Evolutionary conservation across 73 alveolate genomes (phyloP).

Genomic region (Diophrys appendiculata): DNA sequence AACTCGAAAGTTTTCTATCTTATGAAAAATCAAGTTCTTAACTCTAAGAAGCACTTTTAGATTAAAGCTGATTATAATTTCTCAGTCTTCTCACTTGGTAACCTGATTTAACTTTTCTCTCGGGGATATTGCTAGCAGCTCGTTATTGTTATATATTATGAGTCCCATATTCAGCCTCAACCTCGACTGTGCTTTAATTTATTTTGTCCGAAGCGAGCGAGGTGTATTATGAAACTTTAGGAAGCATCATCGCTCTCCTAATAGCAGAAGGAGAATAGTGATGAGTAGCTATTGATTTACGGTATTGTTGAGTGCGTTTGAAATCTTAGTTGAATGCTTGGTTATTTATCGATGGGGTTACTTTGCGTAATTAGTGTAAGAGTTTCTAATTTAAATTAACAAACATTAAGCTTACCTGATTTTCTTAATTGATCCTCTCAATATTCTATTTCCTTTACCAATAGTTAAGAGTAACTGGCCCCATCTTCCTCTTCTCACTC

Average conservation of each 20-base stretch:
- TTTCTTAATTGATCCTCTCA: not conserved
- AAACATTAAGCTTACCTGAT: too few species aligned
- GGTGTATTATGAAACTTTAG: too few species aligned
- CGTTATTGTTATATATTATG: not conserved
- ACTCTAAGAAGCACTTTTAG: not conserved
- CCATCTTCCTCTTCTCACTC: not conserved
- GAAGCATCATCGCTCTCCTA: not conserved
- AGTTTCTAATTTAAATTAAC: too few species aligned
- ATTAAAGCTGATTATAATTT: not conserved
- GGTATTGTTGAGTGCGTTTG: not conserved
- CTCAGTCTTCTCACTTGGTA: not conserved
- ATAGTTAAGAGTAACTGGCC: not conserved
- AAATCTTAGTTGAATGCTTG: not conserved
- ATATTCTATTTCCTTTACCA: not conserved
- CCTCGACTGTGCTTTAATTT: not conserved
- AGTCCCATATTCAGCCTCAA: not conserved
- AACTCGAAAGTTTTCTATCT: not conserved
- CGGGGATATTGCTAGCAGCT: not conserved
- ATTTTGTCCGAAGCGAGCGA: too few species aligned
- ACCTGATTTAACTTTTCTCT: not conserved
- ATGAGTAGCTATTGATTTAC: not conserved
- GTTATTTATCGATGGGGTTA: not conserved
- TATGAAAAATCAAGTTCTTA: not conserved
- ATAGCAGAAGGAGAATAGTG: not conserved
- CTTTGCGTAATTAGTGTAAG: not conserved